phyloP scores from a whole-genome alignment of 140 eudicot genomes.

The Erigeron philadelphicus region DNA sequence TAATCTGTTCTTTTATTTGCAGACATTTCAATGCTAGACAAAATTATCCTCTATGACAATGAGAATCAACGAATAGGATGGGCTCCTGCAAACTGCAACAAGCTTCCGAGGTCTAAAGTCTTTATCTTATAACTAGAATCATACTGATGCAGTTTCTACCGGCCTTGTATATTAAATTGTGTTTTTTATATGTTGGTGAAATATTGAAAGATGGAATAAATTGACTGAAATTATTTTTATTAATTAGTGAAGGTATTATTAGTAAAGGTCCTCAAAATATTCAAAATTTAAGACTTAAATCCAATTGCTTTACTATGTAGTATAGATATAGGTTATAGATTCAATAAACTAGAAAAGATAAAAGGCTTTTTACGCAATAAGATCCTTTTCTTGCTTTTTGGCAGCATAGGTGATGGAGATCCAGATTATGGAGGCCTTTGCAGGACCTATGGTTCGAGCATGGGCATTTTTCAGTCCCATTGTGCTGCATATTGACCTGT shows the following conservation, averaged over 20 bases:
- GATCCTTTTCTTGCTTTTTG: constrained; percentile 43
- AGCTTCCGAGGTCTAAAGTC: constrained; percentile 43
- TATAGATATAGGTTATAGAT: neutral
- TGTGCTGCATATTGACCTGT: constrained; percentile 29
- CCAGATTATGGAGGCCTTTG: constrained; percentile 23
- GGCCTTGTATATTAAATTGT: too few species aligned
- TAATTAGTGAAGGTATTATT: too few species aligned
- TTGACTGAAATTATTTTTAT: too few species aligned
- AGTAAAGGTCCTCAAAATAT: too few species aligned
- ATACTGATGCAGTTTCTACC: too few species aligned
- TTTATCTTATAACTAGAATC: constrained; percentile 13
- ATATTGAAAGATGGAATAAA: too few species aligned
- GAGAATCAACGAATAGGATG: constrained; percentile 78
- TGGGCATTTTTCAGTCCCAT: constrained; percentile 27
- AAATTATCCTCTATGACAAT: constrained; percentile 77
- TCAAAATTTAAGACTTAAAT: too few species aligned
- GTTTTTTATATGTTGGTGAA: too few species aligned
- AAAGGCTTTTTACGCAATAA: constrained; percentile 33
- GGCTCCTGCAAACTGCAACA: constrained; percentile 64
- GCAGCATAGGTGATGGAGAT: constrained; percentile 39
- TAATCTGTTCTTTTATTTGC: constrained; percentile 17
- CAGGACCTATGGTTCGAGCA: constrained; percentile 29
- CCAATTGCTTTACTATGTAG: too few species aligned
- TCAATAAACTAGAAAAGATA: constrained; percentile 20
- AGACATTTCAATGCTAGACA: constrained; percentile 88